These are phyloP conservation scores for Sonneratia alba DNA, from an alignment of 345 rosid species.

Conservation along the genomic window DNA sequence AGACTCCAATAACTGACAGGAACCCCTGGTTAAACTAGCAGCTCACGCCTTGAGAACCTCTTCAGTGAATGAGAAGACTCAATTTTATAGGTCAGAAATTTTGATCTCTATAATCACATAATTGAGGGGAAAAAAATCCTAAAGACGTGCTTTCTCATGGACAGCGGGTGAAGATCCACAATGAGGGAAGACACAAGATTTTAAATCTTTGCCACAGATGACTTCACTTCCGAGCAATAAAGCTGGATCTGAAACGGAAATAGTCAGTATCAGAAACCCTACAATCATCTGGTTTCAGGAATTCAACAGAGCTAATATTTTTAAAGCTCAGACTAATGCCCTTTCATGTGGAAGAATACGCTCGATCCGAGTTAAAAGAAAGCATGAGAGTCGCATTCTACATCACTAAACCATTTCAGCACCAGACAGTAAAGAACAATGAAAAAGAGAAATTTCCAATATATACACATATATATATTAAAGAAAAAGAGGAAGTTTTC, in stretches of 20 bases:
- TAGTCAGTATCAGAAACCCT: neutral
- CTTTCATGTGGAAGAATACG: neutral
- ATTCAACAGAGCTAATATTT: neutral
- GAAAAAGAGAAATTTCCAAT: neutral
- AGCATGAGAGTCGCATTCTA: neutral
- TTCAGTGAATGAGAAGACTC: neutral
- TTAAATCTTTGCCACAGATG: neutral
- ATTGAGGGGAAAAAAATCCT: neutral
- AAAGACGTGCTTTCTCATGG: too few relatives aligned
- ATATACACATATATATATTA: neutral
- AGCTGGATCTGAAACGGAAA: slow-evolving; percentile 20
- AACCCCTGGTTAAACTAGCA: neutral
- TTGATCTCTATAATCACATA: neutral
- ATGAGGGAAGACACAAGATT: too few relatives aligned
- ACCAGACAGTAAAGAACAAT: neutral
- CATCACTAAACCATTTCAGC: neutral
- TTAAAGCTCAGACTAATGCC: slow-evolving; percentile 1
- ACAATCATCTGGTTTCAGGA: neutral
- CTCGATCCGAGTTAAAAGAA: neutral
- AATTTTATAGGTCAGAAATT: neutral
- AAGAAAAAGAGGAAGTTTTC: slow-evolving; percentile 1
- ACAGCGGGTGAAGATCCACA: too few relatives aligned
- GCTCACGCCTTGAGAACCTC: neutral
- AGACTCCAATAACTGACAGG: slow-evolving; percentile 8
- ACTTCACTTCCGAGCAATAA: slow-evolving; percentile 5